Evolutionary conservation across 2,329 filamentous ascomycete genomes (phyloP).

Genomic region (Sporothrix mexicana): DNA sequence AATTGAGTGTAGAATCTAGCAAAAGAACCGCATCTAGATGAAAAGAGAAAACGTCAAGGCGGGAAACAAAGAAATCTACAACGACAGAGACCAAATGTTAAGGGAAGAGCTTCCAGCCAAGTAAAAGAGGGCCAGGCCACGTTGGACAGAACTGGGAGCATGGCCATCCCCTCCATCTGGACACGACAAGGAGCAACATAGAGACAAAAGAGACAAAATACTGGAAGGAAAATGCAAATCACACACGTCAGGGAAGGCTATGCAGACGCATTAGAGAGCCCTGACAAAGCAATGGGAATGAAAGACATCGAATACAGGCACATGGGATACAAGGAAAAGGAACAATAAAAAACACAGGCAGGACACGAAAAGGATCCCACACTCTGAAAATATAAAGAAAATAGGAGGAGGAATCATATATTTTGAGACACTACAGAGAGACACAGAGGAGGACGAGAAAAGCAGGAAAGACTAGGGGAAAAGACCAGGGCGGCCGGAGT

Average conservation of each 20-base stretch:
- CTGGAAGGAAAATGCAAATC: not conserved
- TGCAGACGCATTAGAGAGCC: constrained; percentile 13
- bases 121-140: not conserved
- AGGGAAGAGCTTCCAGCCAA: not conserved
- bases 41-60: not conserved
- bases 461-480: not conserved
- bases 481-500: not conserved
- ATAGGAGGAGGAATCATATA: not conserved
- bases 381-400: not conserved
- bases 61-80: not conserved
- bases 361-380: not conserved
- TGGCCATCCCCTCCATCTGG: not conserved
- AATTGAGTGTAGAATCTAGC: too few relatives aligned
- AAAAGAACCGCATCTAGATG: not conserved
- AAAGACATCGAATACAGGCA: not conserved
- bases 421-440: constrained; percentile 17
- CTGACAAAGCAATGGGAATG: constrained; percentile 27
- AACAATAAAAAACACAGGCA: constrained; percentile 19
- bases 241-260: not conserved
- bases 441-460: constrained; percentile 21
- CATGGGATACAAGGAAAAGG: not conserved
- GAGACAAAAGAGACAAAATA: not conserved
- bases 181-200: not conserved
- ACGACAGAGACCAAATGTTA: not conserved
- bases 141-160: not conserved